A percentile compares a stretch with the other conserved stretches of the same genome.
phyloP scores from a whole-genome alignment of 1,284 basidiomycete genomes.

The Ganoderma boninense region DNA sequence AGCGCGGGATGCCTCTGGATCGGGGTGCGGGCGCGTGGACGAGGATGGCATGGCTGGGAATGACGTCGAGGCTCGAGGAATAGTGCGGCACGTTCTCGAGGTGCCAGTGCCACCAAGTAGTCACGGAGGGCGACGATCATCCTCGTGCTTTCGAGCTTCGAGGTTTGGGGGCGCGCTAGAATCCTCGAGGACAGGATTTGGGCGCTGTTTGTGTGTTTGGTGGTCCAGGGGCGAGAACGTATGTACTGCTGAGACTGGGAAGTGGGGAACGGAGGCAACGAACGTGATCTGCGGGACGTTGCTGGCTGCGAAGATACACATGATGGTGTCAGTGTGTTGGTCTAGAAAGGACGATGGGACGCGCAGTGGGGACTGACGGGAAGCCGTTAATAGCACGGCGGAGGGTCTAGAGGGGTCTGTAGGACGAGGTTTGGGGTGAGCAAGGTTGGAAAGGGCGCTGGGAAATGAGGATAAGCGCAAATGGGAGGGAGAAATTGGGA shows the following conservation, averaged over 20 bases:
- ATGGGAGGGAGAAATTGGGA: neutral
- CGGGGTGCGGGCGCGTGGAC: too few relatives aligned
- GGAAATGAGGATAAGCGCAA: neutral
- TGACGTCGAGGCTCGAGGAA: neutral
- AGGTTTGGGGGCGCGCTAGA: neutral
- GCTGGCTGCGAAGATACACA: neutral
- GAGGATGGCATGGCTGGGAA: neutral
- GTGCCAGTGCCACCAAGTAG: neutral
- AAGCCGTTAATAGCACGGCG: neutral
- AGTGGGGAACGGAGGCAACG: neutral
- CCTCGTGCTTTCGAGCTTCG: neutral
- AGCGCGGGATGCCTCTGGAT: neutral
- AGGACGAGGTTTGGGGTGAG: neutral
- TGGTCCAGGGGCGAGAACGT: neutral
- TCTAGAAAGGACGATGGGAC: neutral
- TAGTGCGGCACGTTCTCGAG: too few relatives aligned
- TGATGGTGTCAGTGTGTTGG: neutral
- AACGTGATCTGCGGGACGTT: neutral
- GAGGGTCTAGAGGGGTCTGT: neutral
- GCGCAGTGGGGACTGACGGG: neutral
- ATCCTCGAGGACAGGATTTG: neutral
- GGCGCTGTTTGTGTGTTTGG: neutral
- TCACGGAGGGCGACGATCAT: neutral
- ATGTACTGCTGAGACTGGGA: neutral
- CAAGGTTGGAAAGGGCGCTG: neutral